These are phyloP conservation scores for Stephanodiscus triporus DNA, from an alignment of 108 stramenopile species.

Conservation along the genomic window DNA sequence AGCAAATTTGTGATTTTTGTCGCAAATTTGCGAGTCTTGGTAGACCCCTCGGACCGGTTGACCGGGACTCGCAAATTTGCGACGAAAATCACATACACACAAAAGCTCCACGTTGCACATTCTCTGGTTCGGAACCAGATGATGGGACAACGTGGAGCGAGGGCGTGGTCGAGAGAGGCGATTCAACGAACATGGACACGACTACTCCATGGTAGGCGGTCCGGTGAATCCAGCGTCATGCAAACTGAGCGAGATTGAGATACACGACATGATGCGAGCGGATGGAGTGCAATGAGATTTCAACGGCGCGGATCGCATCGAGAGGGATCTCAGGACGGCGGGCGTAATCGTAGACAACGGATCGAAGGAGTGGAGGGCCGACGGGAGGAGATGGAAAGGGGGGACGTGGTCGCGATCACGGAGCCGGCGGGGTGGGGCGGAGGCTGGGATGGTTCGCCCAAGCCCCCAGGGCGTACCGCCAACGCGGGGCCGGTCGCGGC, in stretches of 20 bases:
- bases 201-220: slow-evolving; percentile 62
- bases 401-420: slow-evolving; percentile 3
- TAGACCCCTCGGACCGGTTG: too few species aligned
- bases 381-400: slow-evolving; percentile 31
- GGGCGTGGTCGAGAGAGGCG: slow-evolving; percentile 28
- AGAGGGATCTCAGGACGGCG: slow-evolving; percentile 40
- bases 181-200: slow-evolving; percentile 82
- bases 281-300: slow-evolving; percentile 68
- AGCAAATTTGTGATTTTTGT: too few species aligned
- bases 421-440: slow-evolving; percentile 7
- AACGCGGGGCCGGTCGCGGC: slow-evolving; percentile 37
- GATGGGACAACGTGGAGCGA: too few species aligned
- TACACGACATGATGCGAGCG: slow-evolving; percentile 57
- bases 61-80: too few species aligned
- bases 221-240: slow-evolving; percentile 22
- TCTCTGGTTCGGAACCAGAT: too few species aligned
- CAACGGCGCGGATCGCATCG: slow-evolving; percentile 61
- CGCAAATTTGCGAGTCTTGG: too few species aligned
- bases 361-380: slow-evolving; percentile 63
- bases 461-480: slow-evolving; percentile 26
- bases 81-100: too few species aligned
- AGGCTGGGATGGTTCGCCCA: slow-evolving; percentile 4
- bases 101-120: too few species aligned
- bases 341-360: too few species aligned
- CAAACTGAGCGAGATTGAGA: slow-evolving; percentile 47